These are phyloP conservation scores for Leptographium wingfieldii DNA, from an alignment of 2,329 filamentous ascomycete genomes.

Conservation along the genomic window DNA sequence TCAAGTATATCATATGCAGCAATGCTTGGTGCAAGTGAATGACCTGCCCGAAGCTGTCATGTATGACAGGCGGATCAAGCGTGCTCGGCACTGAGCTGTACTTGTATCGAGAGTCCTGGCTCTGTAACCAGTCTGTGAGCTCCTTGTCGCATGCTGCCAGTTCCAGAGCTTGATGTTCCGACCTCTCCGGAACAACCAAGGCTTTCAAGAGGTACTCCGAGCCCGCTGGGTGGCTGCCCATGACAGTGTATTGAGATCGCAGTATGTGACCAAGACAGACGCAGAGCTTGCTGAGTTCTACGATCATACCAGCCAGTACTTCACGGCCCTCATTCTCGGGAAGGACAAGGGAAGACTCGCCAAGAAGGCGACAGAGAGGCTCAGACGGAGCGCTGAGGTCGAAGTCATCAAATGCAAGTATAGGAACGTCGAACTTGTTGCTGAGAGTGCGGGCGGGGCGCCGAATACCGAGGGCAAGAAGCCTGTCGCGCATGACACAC, in stretches of 20 bases:
- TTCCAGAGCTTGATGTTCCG: not conserved
- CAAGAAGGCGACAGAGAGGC: not conserved
- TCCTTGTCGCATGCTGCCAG: not conserved
- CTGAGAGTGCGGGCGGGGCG: slow-evolving; percentile 54
- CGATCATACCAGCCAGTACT: slow-evolving; percentile 36
- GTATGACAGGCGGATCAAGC: not conserved
- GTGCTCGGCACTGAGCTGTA: not conserved
- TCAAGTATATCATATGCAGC: not conserved
- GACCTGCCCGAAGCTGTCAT: not conserved
- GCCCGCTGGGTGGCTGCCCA: not conserved
- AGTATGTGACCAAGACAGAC: slow-evolving; percentile 53
- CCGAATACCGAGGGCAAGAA: slow-evolving; percentile 55
- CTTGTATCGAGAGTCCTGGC: not conserved
- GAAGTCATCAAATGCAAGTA: slow-evolving; percentile 53
- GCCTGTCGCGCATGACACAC: slow-evolving; percentile 53
- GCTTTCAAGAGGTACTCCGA: not conserved
- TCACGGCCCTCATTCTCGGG: not conserved
- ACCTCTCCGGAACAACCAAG: not conserved
- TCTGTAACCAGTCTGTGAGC: not conserved
- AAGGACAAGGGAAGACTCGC: not conserved
- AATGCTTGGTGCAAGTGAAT: not conserved
- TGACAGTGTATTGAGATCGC: slow-evolving; percentile 42
- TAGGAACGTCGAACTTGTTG: slow-evolving; percentile 54
- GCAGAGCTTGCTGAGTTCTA: slow-evolving; percentile 54
- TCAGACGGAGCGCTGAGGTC: slow-evolving; percentile 14